Evolutionary conservation across 768 basidiomycete genomes (phyloP).

Genomic region (Trametes sanguinea): DNA sequence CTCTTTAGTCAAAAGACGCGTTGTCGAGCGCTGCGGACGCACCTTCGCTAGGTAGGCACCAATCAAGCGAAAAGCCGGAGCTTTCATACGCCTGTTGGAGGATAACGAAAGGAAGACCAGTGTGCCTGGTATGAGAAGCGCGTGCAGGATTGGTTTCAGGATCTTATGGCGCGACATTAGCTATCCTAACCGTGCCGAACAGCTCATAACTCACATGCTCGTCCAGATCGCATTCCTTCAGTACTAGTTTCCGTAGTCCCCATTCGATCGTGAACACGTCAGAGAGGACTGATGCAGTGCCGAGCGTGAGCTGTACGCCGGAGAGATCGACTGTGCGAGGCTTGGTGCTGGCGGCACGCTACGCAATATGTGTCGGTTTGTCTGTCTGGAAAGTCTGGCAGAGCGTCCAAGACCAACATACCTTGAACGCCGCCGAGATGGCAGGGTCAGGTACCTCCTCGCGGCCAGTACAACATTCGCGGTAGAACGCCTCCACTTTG

Average conservation of each 20-base stretch:
- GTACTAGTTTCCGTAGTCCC: conserved; percentile 83
- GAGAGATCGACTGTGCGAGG: conserved; percentile 83
- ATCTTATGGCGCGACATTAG: conserved; percentile 44
- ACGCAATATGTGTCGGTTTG: not conserved
- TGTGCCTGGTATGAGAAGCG: conserved; percentile 79
- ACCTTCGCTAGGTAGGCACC: conserved; percentile 82
- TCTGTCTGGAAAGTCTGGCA: not conserved
- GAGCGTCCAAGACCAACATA: conserved; percentile 33
- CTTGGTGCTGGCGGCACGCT: conserved; percentile 54
- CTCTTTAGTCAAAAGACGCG: not conserved
- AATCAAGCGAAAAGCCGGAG: conserved; percentile 73
- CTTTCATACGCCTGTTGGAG: conserved; percentile 81
- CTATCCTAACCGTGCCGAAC: not conserved
- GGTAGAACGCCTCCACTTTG: conserved; percentile 83
- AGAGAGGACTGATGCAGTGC: conserved; percentile 77
- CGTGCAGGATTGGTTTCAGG: conserved; percentile 87
- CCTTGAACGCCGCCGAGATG: conserved; percentile 73
- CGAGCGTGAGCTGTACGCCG: conserved; percentile 68
- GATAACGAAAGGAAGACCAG: conserved; percentile 84
- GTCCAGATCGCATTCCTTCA: conserved; percentile 87
- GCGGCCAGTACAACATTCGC: conserved; percentile 78
- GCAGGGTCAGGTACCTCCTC: conserved; percentile 70
- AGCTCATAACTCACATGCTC: conserved; percentile 57
- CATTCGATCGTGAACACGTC: conserved; percentile 93
- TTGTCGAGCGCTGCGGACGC: not conserved